Evolutionary conservation across 108 stramenopile species (phyloP).

Genomic region (Conticribra weissflogii): DNA sequence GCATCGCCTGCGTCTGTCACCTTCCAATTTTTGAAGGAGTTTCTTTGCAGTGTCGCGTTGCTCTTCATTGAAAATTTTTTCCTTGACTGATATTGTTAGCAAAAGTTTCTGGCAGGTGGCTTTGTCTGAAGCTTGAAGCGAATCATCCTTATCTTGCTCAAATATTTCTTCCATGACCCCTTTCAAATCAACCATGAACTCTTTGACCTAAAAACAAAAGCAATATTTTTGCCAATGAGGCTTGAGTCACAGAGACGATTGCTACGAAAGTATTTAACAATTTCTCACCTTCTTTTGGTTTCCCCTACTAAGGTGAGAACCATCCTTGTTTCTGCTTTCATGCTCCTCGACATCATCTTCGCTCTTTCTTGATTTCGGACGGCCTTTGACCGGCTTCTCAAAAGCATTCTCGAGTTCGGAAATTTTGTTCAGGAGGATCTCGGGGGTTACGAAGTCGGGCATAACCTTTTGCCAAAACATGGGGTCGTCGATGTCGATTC

Average conservation of each 20-base stretch:
- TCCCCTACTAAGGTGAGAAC: slow-evolving; percentile 37
- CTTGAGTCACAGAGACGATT: too few species aligned
- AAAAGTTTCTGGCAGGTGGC: slow-evolving; percentile 73
- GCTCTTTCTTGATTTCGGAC: slow-evolving; percentile 26
- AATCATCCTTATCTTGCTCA: slow-evolving; percentile 81
- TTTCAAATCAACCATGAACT: slow-evolving; percentile 84
- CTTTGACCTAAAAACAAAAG: slow-evolving; percentile 34
- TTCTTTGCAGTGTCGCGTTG: slow-evolving; percentile 67
- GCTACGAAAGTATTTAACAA: not conserved
- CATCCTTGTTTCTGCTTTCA: slow-evolving; percentile 36
- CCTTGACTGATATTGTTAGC: slow-evolving; percentile 79
- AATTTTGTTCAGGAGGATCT: slow-evolving; percentile 54
- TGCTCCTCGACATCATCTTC: too few species aligned
- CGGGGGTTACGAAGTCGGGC: slow-evolving; percentile 92
- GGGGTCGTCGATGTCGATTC: slow-evolving; percentile 85
- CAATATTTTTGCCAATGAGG: not conserved
- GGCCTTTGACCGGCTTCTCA: slow-evolving; percentile 41
- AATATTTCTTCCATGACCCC: slow-evolving; percentile 87
- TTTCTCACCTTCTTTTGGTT: slow-evolving; percentile 60
- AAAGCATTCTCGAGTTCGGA: slow-evolving; percentile 37
- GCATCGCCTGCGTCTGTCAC: slow-evolving; percentile 77
- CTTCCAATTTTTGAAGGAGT: slow-evolving; percentile 77
- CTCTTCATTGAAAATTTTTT: slow-evolving; percentile 77
- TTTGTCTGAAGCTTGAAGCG: slow-evolving; percentile 68
- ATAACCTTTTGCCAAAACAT: slow-evolving; percentile 96